Conservation (phyloP, 2,329 filamentous ascomycete genomes). For the Graphilbum fragrans region DNA sequence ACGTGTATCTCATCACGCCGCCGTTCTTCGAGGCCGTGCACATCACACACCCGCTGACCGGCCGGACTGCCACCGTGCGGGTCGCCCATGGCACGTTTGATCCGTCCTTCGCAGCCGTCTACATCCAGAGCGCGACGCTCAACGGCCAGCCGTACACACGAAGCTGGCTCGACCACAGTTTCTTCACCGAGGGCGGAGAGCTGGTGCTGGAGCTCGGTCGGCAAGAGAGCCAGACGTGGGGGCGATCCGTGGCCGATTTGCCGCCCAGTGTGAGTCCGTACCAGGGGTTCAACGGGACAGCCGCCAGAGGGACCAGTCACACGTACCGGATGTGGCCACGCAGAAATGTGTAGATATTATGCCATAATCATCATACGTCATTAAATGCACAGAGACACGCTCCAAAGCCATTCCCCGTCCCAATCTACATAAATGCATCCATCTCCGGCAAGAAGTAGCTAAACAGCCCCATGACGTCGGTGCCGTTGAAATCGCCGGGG, state of each 20-base stretch:
- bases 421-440: constrained; percentile 4
- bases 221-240: constrained; percentile 50
- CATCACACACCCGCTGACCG: constrained; percentile 43
- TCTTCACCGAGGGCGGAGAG: constrained; percentile 52
- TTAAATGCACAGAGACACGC: too few relatives aligned
- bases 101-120: constrained; percentile 40
- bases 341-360: not conserved
- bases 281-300: not conserved
- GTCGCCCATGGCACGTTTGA: constrained; percentile 57
- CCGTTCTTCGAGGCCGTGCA: constrained; percentile 53
- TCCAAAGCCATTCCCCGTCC: too few relatives aligned
- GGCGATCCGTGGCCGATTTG: constrained; percentile 43
- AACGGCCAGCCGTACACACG: constrained; percentile 47
- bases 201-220: constrained; percentile 49
- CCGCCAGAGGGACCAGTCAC: not conserved
- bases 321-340: not conserved
- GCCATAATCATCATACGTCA: too few relatives aligned
- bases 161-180: constrained; percentile 58
- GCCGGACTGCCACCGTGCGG: constrained; percentile 45
- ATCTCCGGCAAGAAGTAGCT: constrained; percentile 8
- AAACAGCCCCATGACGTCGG: constrained; percentile 10
- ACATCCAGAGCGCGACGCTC: constrained; percentile 52
- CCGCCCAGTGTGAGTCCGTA: constrained; percentile 41
- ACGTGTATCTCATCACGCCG: constrained; percentile 59
- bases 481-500: constrained; percentile 4